Conservation (phyloP, 768 basidiomycete genomes). For the Mycena latifolia region DNA sequence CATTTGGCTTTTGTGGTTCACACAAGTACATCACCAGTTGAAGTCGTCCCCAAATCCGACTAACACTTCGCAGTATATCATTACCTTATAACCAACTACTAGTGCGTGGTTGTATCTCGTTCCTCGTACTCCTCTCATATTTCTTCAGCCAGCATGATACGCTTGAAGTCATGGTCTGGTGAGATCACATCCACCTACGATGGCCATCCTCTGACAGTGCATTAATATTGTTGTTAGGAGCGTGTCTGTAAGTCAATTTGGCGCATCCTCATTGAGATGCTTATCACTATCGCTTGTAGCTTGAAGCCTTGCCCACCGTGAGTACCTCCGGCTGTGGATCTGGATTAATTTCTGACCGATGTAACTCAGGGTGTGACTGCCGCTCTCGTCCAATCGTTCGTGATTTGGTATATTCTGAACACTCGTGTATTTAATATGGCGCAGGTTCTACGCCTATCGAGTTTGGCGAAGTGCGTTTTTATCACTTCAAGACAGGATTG, state of each 20-base stretch:
- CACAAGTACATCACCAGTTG: constrained; percentile 46
- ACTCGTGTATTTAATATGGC: not conserved
- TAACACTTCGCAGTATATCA: constrained; percentile 53
- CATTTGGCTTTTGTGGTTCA: constrained; percentile 64
- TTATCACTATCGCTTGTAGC: constrained; percentile 45
- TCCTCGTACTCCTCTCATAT: constrained; percentile 12
- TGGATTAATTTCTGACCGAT: constrained; percentile 32
- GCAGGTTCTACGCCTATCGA: constrained; percentile 62
- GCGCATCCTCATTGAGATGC: no score
- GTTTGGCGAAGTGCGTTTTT: constrained; percentile 57
- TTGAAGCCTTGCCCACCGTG: constrained; percentile 62
- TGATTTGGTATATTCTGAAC: not conserved
- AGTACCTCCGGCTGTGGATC: constrained; percentile 18
- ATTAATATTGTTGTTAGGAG: constrained; percentile 49
- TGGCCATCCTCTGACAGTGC: not conserved
- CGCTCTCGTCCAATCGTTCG: constrained; percentile 64
- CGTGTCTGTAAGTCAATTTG: constrained; percentile 52
- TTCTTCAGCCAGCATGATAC: constrained; percentile 13
- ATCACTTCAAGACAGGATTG: not conserved
- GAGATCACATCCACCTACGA: not conserved
- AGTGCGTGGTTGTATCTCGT: constrained; percentile 36
- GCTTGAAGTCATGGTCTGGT: constrained; percentile 32
- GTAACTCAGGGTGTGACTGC: constrained; percentile 60
- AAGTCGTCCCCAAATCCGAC: not conserved
- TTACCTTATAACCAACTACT: constrained; percentile 60